Evolutionary conservation across 192 early-diverging fungal species (phyloP), one percentile per base, ranked within the genome.

Genomic region (Entomortierella lignicola): DNA sequence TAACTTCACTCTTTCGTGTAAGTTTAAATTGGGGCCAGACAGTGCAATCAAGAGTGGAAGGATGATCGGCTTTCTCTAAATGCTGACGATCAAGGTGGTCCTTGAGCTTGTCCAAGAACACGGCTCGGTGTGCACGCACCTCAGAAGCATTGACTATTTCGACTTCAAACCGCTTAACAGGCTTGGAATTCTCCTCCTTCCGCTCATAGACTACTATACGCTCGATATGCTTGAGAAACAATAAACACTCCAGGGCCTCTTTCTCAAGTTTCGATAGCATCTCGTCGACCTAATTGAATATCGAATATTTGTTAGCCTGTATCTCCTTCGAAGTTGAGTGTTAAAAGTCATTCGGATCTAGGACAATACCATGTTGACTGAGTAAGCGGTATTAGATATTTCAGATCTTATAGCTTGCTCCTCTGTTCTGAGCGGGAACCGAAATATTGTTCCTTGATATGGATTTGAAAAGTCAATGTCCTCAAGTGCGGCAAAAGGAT

Each of bases 351-450:
- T 10, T 7, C 4, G 34, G 15, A 47, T 15, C 34, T 7, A 37
- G 34, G 15, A 47, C 44, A 47, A 15, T 57, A 82, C 69, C 42
- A 63, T 53, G 1, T 77, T 42, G 0, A 72, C 31, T 0, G 69
- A 23, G 15, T 81, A 82, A 5, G 52, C 20, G 23, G 56, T 66
- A 4, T 61, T 60, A 4, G 82, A 79, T 1, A 84, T 48, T 4
- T 65, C 15, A 1, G 82, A 84, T 5, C 12, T 47, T 23, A 53
- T 39, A 29, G 81, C 73, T 37, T 81, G 79, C 1, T 55, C 41
- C 12, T 53, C 17, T 17, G 82, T 84, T n/a, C 82, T 77, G 2
- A 84, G 62, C 18, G 82, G 81, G 57, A 77, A 83, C 7, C 82
- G 65, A 32, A 84, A 84, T 13, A 84, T 44, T 0, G 82, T 84